Evolutionary conservation across 805 yeast species (phyloP).

Genomic region (Spathaspora sp.): DNA sequence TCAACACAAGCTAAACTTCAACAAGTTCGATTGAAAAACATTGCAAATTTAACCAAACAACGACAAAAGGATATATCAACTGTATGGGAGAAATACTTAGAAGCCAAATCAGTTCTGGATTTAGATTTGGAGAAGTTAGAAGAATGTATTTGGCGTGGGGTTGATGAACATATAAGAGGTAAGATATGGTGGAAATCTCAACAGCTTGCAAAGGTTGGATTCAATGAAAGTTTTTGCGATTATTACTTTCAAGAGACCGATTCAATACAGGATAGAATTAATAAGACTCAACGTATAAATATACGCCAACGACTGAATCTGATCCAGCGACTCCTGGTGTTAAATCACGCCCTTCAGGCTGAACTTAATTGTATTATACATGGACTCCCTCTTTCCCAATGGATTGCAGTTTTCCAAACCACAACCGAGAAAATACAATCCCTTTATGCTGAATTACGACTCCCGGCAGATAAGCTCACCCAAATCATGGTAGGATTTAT

Average conservation of each 20-base stretch:
- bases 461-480: constrained; percentile 8
- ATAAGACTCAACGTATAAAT: background rate
- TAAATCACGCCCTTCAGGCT: background rate
- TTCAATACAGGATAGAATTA: background rate
- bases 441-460: background rate
- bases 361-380: background rate
- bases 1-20: constrained; percentile 33
- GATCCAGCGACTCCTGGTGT: background rate
- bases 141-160: constrained; percentile 5
- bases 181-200: constrained; percentile 45
- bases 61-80: constrained; percentile 30
- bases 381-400: background rate
- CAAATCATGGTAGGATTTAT: constrained; percentile 30
- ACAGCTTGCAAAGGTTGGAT: background rate
- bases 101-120: constrained; percentile 5
- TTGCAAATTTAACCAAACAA: constrained; percentile 29
- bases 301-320: background rate
- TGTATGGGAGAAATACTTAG: constrained; percentile 16
- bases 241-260: constrained; percentile 6
- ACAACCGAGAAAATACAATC: constrained; percentile 11
- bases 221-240: constrained; percentile 12
- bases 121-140: constrained; percentile 1
- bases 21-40: constrained; percentile 21
- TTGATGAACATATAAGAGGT: constrained; percentile 29
- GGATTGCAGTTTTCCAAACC: background rate